Percentiles rank a stretch among this genome's conserved stretches.
Conservation (phyloP, 2,329 filamentous ascomycete species). For the Cladorrhinum sp. region DNA sequence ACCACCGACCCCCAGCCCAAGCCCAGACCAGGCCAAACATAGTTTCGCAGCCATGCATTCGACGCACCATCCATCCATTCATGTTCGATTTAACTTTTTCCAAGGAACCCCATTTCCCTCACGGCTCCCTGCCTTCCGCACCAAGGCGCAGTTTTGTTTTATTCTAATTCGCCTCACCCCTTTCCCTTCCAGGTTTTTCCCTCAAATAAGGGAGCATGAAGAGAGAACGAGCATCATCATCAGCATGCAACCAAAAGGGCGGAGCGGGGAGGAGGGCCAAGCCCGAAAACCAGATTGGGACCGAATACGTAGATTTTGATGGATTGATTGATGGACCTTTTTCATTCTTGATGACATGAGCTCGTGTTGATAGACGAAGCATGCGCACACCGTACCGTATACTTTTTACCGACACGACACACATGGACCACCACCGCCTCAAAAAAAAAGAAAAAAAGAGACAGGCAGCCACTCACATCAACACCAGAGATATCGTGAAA, state of each 20-base stretch:
- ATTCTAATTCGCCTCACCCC: not conserved
- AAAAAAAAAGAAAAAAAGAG: no score
- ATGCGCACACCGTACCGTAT: not conserved
- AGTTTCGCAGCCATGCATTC: constrained; percentile 16
- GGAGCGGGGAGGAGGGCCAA: constrained; percentile 1
- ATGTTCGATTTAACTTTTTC: not conserved
- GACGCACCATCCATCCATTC: constrained; percentile 4
- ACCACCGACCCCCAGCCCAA: not conserved
- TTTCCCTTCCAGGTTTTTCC: not conserved
- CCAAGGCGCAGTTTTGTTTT: not conserved
- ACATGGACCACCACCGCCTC: not conserved
- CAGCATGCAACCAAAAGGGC: not conserved
- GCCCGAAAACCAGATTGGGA: not conserved
- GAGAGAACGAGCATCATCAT: not conserved
- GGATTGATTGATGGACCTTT: not conserved
- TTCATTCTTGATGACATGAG: not conserved
- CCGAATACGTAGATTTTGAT: no score
- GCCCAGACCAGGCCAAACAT: constrained; percentile 14
- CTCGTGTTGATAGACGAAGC: not conserved
- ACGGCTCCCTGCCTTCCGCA: not conserved
- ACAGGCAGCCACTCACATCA: not conserved
- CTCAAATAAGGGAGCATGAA: not conserved
- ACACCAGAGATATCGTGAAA: not conserved
- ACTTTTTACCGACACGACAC: not conserved
- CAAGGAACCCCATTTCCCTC: not conserved